Evolutionary conservation across 139 green algal genomes (phyloP).

Genomic region (Zygnema cylindricum): DNA sequence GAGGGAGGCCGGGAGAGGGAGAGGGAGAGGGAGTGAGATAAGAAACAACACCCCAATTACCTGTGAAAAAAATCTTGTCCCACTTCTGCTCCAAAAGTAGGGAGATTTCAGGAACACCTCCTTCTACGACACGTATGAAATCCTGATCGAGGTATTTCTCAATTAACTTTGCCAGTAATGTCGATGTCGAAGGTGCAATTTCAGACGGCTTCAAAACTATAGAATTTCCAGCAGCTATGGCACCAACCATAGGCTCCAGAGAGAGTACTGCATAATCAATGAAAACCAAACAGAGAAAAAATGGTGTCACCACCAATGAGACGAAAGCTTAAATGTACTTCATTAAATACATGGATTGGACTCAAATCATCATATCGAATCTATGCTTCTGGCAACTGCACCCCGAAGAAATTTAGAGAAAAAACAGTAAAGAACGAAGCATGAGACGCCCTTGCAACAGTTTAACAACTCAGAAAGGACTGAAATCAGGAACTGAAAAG

Average conservation of each 20-base stretch:
- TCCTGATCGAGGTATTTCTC: constrained; percentile 32
- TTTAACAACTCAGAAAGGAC: too few relatives aligned
- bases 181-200: constrained; percentile 19
- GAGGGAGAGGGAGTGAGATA: background rate
- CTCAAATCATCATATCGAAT: background rate
- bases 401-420: too few relatives aligned
- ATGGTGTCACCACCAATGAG: background rate
- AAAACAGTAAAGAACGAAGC: too few relatives aligned
- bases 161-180: constrained; percentile 22
- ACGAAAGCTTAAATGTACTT: background rate
- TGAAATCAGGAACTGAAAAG: too few relatives aligned
- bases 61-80: constrained; percentile 57
- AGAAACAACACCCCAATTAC: too few relatives aligned
- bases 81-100: constrained; percentile 32
- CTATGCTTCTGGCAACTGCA: constrained; percentile 20
- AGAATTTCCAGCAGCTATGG: constrained; percentile 49
- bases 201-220: constrained; percentile 52
- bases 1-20: too few relatives aligned
- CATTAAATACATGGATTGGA: constrained; percentile 4
- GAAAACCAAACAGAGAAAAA: background rate
- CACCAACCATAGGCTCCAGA: constrained; percentile 36
- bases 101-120: constrained; percentile 19
- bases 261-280: constrained; percentile 17
- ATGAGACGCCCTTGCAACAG: too few relatives aligned
- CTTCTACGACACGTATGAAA: constrained; percentile 30